Percentiles rank a stretch among this genome's conserved stretches.
Conservation (phyloP, 768 basidiomycete genomes). For the Boletellus emodensis region DNA sequence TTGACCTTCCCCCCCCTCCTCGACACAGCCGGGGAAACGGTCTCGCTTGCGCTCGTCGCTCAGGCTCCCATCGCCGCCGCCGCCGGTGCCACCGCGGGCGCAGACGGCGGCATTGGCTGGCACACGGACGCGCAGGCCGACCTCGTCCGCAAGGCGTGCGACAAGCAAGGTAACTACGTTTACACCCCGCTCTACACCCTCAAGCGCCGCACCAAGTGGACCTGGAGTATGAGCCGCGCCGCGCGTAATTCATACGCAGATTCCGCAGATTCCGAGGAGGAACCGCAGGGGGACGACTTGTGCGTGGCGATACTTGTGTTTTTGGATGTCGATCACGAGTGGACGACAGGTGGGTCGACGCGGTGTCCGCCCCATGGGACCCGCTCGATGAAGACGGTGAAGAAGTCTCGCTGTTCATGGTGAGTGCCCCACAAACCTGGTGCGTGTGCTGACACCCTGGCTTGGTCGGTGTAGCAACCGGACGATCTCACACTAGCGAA, state of each 20-base stretch:
- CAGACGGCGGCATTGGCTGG: constrained; percentile 14
- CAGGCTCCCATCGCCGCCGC: constrained; percentile 10
- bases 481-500: too few relatives aligned
- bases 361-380: constrained; percentile 13
- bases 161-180: constrained; percentile 18
- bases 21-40: constrained; percentile 20
- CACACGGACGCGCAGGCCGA: constrained; percentile 17
- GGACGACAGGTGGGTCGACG: constrained; percentile 23
- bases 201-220: constrained; percentile 8
- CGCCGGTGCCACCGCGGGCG: constrained; percentile 13
- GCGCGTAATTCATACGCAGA: too few relatives aligned
- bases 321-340: background rate
- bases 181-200: constrained; percentile 28
- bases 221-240: too few relatives aligned
- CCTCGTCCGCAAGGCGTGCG: constrained; percentile 22
- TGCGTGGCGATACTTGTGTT: constrained; percentile 6
- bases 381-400: constrained; percentile 28
- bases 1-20: too few relatives aligned
- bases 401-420: too few relatives aligned
- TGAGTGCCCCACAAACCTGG: too few relatives aligned
- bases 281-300: constrained; percentile 9
- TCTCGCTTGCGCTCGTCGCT: constrained; percentile 21
- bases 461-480: too few relatives aligned
- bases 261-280: too few relatives aligned
- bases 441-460: too few relatives aligned